phyloP scores from a whole-genome alignment of 2,329 filamentous ascomycete species.

The Cladosporium sp. region DNA sequence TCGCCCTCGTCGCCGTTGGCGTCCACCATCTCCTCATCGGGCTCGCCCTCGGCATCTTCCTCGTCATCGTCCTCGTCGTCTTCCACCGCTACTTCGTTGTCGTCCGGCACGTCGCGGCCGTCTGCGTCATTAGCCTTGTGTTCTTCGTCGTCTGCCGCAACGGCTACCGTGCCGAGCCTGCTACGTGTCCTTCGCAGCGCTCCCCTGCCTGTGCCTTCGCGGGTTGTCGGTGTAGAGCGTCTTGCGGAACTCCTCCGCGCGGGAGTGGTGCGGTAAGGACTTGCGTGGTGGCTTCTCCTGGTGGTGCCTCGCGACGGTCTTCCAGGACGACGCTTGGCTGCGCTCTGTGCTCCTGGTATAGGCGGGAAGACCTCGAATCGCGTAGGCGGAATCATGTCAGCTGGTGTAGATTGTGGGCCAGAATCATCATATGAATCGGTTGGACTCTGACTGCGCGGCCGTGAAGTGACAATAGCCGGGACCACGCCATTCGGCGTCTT shows the following conservation, averaged over 20 bases:
- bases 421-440: slow-evolving; percentile 20
- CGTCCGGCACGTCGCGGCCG: slow-evolving; percentile 27
- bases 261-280: slow-evolving; percentile 16
- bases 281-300: slow-evolving; percentile 24
- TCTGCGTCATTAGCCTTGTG: slow-evolving; percentile 26
- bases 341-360: slow-evolving; percentile 45
- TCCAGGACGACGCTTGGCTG: slow-evolving; percentile 30
- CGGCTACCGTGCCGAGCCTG: slow-evolving; percentile 38
- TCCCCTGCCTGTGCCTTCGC: slow-evolving; percentile 1
- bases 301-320: slow-evolving; percentile 26
- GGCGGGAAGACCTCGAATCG: slow-evolving; percentile 78
- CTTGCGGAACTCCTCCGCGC: slow-evolving; percentile 12
- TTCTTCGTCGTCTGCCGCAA: slow-evolving; percentile 25
- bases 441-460: slow-evolving; percentile 8
- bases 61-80: slow-evolving; percentile 22
- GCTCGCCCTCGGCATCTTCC: slow-evolving; percentile 13
- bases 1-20: slow-evolving; percentile 14
- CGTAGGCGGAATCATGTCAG: slow-evolving; percentile 57
- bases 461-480: background rate
- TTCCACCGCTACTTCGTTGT: slow-evolving; percentile 22
- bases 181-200: slow-evolving; percentile 38
- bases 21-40: slow-evolving; percentile 15
- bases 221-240: slow-evolving; percentile 1
- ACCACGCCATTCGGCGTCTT: slow-evolving; percentile 28
- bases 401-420: slow-evolving; percentile 26